Percentiles rank a stretch among this genome's conserved stretches.
Evolutionary conservation across 2,329 filamentous ascomycete genomes (phyloP).

Genomic region (Epichloe gansuensis): DNA sequence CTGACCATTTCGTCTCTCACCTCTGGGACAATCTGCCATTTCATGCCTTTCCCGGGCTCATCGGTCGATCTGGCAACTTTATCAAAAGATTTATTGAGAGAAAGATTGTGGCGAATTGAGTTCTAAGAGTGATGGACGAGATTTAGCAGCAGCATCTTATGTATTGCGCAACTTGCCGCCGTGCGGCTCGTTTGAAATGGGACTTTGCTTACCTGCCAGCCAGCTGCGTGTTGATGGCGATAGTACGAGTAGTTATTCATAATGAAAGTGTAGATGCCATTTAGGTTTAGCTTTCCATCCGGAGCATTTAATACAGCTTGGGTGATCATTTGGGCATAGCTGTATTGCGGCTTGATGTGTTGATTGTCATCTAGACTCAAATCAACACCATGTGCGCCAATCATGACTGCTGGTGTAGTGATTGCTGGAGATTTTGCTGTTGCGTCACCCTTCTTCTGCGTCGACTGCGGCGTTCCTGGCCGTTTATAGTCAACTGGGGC

Average conservation of each 20-base stretch:
- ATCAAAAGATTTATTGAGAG: slow-evolving; percentile 85
- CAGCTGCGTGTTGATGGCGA: slow-evolving; percentile 59
- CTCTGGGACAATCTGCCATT: slow-evolving; percentile 87
- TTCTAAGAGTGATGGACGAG: slow-evolving; percentile 41
- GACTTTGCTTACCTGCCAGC: slow-evolving; percentile 66
- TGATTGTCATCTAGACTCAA: slow-evolving; percentile 73
- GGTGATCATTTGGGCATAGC: slow-evolving; percentile 93
- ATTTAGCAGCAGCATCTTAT: background rate
- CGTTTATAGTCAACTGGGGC: slow-evolving; percentile 48
- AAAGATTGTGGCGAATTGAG: slow-evolving; percentile 92
- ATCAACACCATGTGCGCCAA: slow-evolving; percentile 48
- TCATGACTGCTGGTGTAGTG: slow-evolving; percentile 25
- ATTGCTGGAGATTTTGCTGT: slow-evolving; percentile 20
- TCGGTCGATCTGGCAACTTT: slow-evolving; percentile 88
- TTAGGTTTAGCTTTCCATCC: slow-evolving; percentile 81
- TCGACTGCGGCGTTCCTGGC: slow-evolving; percentile 47
- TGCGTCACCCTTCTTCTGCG: slow-evolving; percentile 16
- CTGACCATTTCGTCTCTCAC: slow-evolving; percentile 79
- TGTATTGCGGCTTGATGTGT: slow-evolving; percentile 90
- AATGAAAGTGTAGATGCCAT: slow-evolving; percentile 90
- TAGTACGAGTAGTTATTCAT: slow-evolving; percentile 89
- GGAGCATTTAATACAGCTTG: slow-evolving; percentile 83
- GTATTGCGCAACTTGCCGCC: background rate
- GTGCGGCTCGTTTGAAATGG: background rate
- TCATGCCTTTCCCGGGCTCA: slow-evolving; percentile 97